A percentile compares a stretch with the other conserved stretches of the same genome.
Conservation (phyloP, 1,284 basidiomycete species). For the Moniliella sp. region DNA sequence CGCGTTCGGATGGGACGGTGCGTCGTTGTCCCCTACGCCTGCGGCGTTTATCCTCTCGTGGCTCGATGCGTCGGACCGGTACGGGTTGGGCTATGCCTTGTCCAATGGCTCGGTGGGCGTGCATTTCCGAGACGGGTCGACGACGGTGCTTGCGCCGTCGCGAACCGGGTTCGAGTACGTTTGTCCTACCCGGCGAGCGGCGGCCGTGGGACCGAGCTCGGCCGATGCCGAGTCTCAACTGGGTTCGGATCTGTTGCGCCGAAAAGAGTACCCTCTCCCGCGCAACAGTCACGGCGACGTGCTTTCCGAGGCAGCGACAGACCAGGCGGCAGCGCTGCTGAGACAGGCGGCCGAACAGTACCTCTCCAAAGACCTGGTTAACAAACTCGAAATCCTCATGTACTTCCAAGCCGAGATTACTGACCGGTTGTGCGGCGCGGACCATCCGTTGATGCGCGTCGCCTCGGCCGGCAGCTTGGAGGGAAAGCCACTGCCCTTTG, state of each 20-base stretch:
- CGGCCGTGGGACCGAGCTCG: no score
- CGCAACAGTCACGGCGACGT: no score
- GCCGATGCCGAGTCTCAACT: no score
- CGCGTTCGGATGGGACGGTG: conserved; percentile 37
- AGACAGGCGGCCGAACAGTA: neutral
- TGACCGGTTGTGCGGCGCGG: conserved; percentile 27
- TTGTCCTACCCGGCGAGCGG: conserved; percentile 1
- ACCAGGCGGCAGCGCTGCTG: neutral
- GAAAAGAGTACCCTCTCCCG: no score
- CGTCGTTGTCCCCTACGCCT: conserved; percentile 43
- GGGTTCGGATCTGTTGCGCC: no score
- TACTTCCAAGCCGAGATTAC: conserved; percentile 14
- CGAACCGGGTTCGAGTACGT: conserved; percentile 43
- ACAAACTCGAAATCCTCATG: neutral
- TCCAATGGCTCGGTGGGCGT: conserved; percentile 83
- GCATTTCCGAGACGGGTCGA: conserved; percentile 84
- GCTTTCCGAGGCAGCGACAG: no score
- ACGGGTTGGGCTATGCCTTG: conserved; percentile 90
- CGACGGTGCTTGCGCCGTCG: conserved; percentile 57
- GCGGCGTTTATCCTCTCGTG: conserved; percentile 82
- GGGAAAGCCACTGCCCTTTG: conserved; percentile 72
- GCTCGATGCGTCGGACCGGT: conserved; percentile 96
- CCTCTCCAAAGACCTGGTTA: neutral
- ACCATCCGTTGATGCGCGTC: conserved; percentile 61
- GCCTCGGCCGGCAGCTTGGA: neutral